Evolutionary conservation across 495 filamentous ascomycete genomes (phyloP).

Genomic region (Penicillium waksmanii): DNA sequence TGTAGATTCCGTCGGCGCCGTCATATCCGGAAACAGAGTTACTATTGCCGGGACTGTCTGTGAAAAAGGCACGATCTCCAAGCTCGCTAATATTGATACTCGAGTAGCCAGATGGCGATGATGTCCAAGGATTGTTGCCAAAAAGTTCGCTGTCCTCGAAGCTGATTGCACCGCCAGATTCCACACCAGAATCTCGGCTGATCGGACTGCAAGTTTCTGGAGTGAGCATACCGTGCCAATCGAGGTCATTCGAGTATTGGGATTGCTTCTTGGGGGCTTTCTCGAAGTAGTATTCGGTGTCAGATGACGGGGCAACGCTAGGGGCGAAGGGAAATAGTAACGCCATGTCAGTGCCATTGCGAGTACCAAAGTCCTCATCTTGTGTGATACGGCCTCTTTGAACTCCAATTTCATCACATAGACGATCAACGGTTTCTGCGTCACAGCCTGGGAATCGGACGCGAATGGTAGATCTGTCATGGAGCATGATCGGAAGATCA

Average conservation of each 20-base stretch:
- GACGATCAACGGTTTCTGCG: constrained; percentile 74
- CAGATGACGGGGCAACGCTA: constrained; percentile 44
- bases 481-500: constrained; percentile 78
- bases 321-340: constrained; percentile 87
- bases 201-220: constrained; percentile 33
- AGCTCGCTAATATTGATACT: constrained; percentile 58
- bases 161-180: constrained; percentile 38
- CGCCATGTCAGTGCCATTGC: constrained; percentile 68
- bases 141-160: constrained; percentile 53
- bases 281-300: constrained; percentile 39
- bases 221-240: constrained; percentile 64
- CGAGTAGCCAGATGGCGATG: constrained; percentile 53
- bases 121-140: constrained; percentile 53
- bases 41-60: constrained; percentile 37
- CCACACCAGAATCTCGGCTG: constrained; percentile 27
- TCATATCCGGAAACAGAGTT: constrained; percentile 64
- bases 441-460: constrained; percentile 94
- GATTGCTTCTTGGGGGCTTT: constrained; percentile 26
- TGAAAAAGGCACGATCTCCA: constrained; percentile 47
- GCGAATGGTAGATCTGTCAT: constrained; percentile 63
- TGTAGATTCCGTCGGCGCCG: constrained; percentile 82
- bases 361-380: constrained; percentile 71
- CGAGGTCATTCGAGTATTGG: constrained; percentile 40
- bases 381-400: constrained; percentile 75
- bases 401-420: constrained; percentile 87